phyloP scores from a whole-genome alignment of 23 red algal genomes.

The Gracilariopsis chorda region DNA sequence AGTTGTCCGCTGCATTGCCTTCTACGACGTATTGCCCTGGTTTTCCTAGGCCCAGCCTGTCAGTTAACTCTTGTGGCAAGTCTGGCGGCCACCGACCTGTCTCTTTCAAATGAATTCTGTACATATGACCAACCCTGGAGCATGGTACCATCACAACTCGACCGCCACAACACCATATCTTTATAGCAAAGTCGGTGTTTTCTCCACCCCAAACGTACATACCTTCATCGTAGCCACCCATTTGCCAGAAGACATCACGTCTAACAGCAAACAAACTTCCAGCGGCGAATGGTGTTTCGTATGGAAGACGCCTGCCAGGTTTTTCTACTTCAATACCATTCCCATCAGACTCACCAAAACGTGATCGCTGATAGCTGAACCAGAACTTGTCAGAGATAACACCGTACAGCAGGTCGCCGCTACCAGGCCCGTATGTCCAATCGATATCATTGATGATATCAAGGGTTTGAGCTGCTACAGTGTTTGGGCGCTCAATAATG shows the following conservation, averaged over 20 bases:
- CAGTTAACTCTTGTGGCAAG: conserved; percentile 33
- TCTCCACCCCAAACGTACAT: conserved; percentile 74
- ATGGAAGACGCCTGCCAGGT: conserved; percentile 50
- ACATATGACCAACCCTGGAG: conserved; percentile 71
- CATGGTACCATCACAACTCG: conserved; percentile 64
- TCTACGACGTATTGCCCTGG: conserved; percentile 8
- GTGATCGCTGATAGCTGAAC: conserved; percentile 58
- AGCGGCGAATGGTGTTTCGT: conserved; percentile 61
- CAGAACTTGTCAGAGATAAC: conserved; percentile 68
- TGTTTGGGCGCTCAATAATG: conserved; percentile 52
- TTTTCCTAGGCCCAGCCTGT: conserved; percentile 22
- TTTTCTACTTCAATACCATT: conserved; percentile 36
- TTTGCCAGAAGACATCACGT: conserved; percentile 31
- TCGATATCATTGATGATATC: conserved; percentile 67
- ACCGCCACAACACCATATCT: conserved; percentile 59
- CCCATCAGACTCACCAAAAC: conserved; percentile 38
- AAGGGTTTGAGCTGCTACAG: conserved; percentile 52
- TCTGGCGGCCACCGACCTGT: conserved; percentile 48
- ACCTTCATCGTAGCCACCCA: conserved; percentile 66
- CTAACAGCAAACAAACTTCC: conserved; percentile 57
- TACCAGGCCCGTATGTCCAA: conserved; percentile 56
- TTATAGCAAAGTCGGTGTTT: conserved; percentile 67
- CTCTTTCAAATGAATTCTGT: conserved; percentile 48
- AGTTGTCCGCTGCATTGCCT: conserved; percentile 19
- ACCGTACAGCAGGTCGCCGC: conserved; percentile 60